Conservation (phyloP, 2,329 filamentous ascomycete genomes). For the Cytospora piceae region DNA sequence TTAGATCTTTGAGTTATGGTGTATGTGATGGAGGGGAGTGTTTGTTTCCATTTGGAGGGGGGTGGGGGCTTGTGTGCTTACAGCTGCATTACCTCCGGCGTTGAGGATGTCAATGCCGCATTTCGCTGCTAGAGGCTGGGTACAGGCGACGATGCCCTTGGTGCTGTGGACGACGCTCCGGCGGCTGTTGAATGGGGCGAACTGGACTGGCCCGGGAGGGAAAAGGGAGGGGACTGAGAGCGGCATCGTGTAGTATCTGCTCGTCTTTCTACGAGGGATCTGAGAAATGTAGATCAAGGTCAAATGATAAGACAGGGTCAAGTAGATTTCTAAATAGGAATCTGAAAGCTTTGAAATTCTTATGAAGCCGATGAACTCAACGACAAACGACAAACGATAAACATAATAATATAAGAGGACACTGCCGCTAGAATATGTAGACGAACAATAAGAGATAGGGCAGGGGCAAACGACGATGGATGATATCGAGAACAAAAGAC, state of each 20-base stretch:
- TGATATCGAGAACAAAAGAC: background rate
- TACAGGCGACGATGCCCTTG: constrained; percentile 86
- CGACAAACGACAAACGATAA: background rate
- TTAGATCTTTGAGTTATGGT: constrained; percentile 5
- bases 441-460: background rate
- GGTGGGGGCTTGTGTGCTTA: constrained; percentile 50
- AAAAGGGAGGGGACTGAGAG: constrained; percentile 52
- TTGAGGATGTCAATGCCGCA: constrained; percentile 85
- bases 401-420: background rate
- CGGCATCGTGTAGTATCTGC: constrained; percentile 45
- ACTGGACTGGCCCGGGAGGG: constrained; percentile 50
- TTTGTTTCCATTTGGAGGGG: background rate
- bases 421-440: background rate
- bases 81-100: constrained; percentile 89
- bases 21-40: background rate
- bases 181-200: constrained; percentile 73
- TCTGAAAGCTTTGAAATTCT: too few species aligned
- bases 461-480: background rate
- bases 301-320: too few species aligned
- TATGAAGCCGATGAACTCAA: background rate
- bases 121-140: constrained; percentile 86
- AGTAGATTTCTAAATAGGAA: background rate
- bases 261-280: background rate
- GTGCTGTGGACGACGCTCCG: constrained; percentile 93
- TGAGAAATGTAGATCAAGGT: background rate